Evolutionary conservation across 305 asterid genomes (phyloP).

Genomic region (Striga hermonthica): DNA sequence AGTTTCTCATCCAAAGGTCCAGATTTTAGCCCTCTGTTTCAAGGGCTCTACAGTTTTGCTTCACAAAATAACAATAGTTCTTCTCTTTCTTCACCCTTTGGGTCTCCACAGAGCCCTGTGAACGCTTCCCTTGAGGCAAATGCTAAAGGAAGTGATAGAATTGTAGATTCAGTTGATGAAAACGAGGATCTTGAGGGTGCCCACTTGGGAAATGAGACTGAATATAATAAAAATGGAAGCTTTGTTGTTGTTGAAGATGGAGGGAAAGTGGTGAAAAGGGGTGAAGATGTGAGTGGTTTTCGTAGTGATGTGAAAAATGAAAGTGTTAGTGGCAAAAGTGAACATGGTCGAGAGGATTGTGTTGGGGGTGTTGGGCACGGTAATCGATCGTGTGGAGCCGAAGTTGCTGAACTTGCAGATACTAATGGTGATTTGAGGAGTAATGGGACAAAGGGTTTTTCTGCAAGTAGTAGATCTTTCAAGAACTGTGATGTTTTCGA

Average conservation of each 20-base stretch:
- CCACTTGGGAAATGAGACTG: conserved; percentile 39
- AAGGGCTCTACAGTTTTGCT: conserved; percentile 42
- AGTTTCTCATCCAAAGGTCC: conserved; percentile 51
- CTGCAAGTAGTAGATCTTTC: conserved; percentile 33
- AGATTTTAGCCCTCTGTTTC: conserved; percentile 44
- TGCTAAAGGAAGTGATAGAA: conserved; percentile 28
- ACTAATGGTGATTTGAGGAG: conserved; percentile 27
- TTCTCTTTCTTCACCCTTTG: conserved; percentile 44
- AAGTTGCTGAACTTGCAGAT: conserved; percentile 18
- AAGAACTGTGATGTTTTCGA: conserved; percentile 70
- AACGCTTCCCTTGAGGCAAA: conserved; percentile 31
- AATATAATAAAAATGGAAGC: conserved; percentile 28
- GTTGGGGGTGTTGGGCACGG: conserved; percentile 5
- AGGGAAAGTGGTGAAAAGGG: neutral
- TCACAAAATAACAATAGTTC: conserved; percentile 27
- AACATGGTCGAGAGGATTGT: conserved; percentile 21
- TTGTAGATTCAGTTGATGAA: conserved; percentile 28
- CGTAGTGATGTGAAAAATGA: conserved; percentile 25
- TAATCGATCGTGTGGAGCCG: conserved; percentile 14
- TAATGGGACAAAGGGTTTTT: conserved; percentile 25
- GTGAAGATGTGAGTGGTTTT: neutral
- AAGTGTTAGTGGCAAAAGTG: conserved; percentile 31
- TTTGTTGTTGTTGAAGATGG: conserved; percentile 27
- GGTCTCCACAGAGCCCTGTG: neutral
- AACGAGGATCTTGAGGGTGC: conserved; percentile 32